These are phyloP conservation scores for Acorus gramineus DNA, from an alignment of 106 monocot genomes.

Conservation along the genomic window DNA sequence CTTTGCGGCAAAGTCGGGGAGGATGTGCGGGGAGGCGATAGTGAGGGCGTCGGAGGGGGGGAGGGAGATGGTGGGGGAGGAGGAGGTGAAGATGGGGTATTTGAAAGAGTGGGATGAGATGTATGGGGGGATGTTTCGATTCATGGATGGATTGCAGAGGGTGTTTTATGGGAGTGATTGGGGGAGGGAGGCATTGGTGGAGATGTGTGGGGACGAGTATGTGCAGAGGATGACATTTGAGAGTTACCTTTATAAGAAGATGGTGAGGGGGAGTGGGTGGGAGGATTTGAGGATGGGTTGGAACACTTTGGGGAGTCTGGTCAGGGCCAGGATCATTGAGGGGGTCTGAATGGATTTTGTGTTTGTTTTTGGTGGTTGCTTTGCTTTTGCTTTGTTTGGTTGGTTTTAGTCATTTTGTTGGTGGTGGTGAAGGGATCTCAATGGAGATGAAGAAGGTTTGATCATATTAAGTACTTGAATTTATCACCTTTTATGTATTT, in stretches of 20 bases:
- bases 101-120: slow-evolving; percentile 60
- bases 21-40: slow-evolving; percentile 79
- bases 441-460: too few relatives aligned
- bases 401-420: too few relatives aligned
- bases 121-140: slow-evolving; percentile 51
- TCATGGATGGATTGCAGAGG: slow-evolving; percentile 58
- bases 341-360: slow-evolving; percentile 1
- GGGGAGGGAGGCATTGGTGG: slow-evolving; percentile 77
- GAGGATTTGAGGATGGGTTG: slow-evolving; percentile 41
- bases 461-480: too few relatives aligned
- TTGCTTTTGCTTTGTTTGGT: too few relatives aligned
- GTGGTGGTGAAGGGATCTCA: too few relatives aligned
- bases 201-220: slow-evolving; percentile 79
- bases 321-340: slow-evolving; percentile 34
- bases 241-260: slow-evolving; percentile 69
- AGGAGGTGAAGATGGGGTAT: slow-evolving; percentile 47
- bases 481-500: too few relatives aligned
- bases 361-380: too few relatives aligned
- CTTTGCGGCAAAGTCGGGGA: slow-evolving; percentile 79
- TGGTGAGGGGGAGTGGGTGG: slow-evolving; percentile 34
- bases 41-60: slow-evolving; percentile 32
- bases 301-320: slow-evolving; percentile 39
- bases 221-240: slow-evolving; percentile 90
- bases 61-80: slow-evolving; percentile 37
- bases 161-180: slow-evolving; percentile 71